Evolutionary conservation across 495 filamentous ascomycete genomes (phyloP), one percentile per base, ranked within the genome.

Genomic region (Xylaria palmicola): DNA sequence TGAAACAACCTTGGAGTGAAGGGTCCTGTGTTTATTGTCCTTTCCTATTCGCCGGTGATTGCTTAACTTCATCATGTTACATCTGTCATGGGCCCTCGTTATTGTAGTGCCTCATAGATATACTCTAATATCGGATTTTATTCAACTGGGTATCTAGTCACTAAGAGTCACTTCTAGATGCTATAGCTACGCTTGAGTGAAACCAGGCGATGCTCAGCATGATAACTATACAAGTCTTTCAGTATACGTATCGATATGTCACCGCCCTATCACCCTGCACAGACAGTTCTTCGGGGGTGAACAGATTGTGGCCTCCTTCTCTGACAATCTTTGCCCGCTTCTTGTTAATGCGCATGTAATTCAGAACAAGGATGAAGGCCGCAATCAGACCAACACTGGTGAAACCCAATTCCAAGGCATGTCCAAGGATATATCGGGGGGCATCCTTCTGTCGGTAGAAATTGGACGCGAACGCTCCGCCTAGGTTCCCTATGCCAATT

Each of bases 391-490:
- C 89, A 4, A 75, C 68, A 0, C 75, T 63, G n/a, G 87, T 84
- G 62, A 92, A 92, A 0, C 71, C 86, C 22, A 93, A 73, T 60
- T 90, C 89, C 26, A 92, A 69, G 4, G 77, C 78, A 68, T 92
- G 89, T 0, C 90, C 90, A 4, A 91, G 79, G 2, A 81, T 73
- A 60, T 88, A 93, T 19, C 81, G 74, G 0, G 88, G 88, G 6
- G 76, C 74, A 62, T 92, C 88, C 24, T 77, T 75, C 5, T 75
- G 62, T 15, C 89, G 84, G 65, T 92, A 93, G 71, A 93, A 91
- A 65, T 92, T 91, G 1, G 85, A 85, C 0, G 88, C 83, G 84
- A 92, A 90, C 1, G 88, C 77, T 30, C 90, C 90, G 19, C 84
- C 87, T 4, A 92, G 73, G 60, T 90, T 91, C 0, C 90, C 90